A percentile compares a stretch with the other conserved stretches of the same genome.
phyloP scores from a whole-genome alignment of 768 basidiomycete genomes.

The Panaeolus papilionaceus region DNA sequence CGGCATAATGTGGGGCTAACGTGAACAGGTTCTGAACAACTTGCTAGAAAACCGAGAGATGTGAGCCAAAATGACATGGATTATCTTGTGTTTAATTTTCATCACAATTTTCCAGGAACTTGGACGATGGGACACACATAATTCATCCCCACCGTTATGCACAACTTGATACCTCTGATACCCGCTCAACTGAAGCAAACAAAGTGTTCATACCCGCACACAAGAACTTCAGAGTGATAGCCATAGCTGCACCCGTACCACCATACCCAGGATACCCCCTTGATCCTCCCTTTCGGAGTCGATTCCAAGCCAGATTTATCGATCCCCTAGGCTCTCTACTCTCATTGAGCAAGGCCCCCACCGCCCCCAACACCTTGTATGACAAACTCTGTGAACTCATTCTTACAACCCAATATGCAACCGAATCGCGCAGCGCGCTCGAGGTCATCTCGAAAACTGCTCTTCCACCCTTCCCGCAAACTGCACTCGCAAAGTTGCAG shows the following conservation, averaged over 20 bases:
- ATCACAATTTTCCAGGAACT: conserved; percentile 48
- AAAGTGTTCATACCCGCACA: conserved; percentile 68
- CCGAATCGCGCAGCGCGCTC: conserved; percentile 60
- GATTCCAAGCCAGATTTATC: conserved; percentile 72
- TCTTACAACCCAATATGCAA: conserved; percentile 66
- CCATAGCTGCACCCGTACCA: conserved; percentile 72
- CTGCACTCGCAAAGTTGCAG: conserved; percentile 58
- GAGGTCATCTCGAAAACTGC: conserved; percentile 58
- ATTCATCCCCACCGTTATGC: conserved; percentile 66
- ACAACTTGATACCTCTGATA: conserved; percentile 47
- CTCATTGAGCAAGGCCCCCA: conserved; percentile 41
- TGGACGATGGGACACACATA: conserved; percentile 75
- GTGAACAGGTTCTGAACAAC: conserved; percentile 61
- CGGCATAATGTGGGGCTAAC: background rate
- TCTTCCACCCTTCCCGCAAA: conserved; percentile 70
- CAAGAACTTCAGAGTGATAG: conserved; percentile 71
- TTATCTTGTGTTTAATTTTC: background rate
- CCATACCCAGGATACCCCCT: conserved; percentile 71
- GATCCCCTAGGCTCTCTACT: conserved; percentile 63
- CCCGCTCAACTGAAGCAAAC: conserved; percentile 31
- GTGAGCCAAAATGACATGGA: conserved; percentile 34
- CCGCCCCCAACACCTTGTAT: conserved; percentile 36
- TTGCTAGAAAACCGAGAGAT: conserved; percentile 76
- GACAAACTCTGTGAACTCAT: conserved; percentile 61
- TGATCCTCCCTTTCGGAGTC: conserved; percentile 72